Percentiles rank a stretch among this genome's conserved stretches.
phyloP scores from a whole-genome alignment of 2,329 filamentous ascomycete genomes.

The Alternaria sp. region DNA sequence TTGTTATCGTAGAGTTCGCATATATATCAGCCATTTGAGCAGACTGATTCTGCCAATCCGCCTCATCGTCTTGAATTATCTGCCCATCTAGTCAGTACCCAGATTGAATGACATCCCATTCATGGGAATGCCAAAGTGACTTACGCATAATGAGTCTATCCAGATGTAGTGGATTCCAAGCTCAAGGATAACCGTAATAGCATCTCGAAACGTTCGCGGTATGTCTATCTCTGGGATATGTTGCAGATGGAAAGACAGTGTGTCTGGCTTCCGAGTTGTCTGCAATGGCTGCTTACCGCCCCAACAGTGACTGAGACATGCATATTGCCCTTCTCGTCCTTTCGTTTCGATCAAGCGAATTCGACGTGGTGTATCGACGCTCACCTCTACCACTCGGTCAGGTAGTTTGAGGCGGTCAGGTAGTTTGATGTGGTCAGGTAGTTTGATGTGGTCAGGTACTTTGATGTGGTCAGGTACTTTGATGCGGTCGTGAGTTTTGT shows the following conservation, averaged over 20 bases:
- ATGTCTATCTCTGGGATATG: not conserved
- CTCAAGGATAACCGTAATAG: not conserved
- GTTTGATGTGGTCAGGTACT: not conserved
- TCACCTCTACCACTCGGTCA: not conserved
- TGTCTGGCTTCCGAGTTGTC: not conserved
- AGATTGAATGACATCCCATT: no score
- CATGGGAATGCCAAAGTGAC: no score
- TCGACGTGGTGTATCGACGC: not conserved
- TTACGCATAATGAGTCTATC: slow-evolving; percentile 25
- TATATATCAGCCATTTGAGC: not conserved
- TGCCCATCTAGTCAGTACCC: no score
- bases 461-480: not conserved
- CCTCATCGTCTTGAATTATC: not conserved
- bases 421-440: not conserved
- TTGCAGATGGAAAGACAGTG: not conserved
- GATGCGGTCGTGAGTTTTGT: no score
- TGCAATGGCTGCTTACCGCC: not conserved
- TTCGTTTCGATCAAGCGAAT: not conserved
- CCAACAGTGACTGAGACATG: not conserved
- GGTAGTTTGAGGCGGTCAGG: not conserved
- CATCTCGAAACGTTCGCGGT: slow-evolving; percentile 5
- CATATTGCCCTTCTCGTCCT: not conserved
- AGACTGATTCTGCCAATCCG: not conserved
- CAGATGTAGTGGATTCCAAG: slow-evolving; percentile 30
- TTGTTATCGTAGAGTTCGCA: not conserved